Percentiles rank a stretch among this genome's conserved stretches.
These are phyloP conservation scores for Trifolium fragiferum DNA, from an alignment of 306 rosid species.

Conservation along the genomic window DNA sequence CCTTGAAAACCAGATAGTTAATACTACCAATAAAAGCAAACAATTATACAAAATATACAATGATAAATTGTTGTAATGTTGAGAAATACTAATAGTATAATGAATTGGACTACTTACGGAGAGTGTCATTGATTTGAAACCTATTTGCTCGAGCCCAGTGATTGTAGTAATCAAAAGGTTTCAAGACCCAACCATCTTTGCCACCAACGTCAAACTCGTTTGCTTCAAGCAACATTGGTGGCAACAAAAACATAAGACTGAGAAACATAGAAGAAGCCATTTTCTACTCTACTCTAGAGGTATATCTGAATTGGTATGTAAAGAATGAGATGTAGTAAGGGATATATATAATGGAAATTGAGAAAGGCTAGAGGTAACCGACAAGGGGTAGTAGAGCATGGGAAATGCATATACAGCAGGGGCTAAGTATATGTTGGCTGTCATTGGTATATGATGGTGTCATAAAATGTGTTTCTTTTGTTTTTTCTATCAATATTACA, in stretches of 20 bases:
- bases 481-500: neutral
- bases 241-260: conserved; percentile 30
- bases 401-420: conserved; percentile 19
- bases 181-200: conserved; percentile 70
- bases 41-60: too few species aligned
- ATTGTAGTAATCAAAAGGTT: conserved; percentile 54
- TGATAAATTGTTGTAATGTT: neutral
- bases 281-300: neutral
- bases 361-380: conserved; percentile 40
- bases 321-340: neutral
- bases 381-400: conserved; percentile 43
- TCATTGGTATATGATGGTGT: neutral
- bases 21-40: too few species aligned
- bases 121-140: conserved; percentile 80
- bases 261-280: conserved; percentile 24
- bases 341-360: conserved; percentile 26
- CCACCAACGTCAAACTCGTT: conserved; percentile 60
- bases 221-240: conserved; percentile 27
- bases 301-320: neutral
- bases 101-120: conserved; percentile 49
- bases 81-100: neutral
- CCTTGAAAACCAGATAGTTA: too few species aligned
- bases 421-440: neutral
- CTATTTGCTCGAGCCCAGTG: conserved; percentile 67
- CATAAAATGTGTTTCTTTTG: neutral